Conservation (phyloP, 805 yeast species). For the Teunomyces aglyptinius region DNA sequence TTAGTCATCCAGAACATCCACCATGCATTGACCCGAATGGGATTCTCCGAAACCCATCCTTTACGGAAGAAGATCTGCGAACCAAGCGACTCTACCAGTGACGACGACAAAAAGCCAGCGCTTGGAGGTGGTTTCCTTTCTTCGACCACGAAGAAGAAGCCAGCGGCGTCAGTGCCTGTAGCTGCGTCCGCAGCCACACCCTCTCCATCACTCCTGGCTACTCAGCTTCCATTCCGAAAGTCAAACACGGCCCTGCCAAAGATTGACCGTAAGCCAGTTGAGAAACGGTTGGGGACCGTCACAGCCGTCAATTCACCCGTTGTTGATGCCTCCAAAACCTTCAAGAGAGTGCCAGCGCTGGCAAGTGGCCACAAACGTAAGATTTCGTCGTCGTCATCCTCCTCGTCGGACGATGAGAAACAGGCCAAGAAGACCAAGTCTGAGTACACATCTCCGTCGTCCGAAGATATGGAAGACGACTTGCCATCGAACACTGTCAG, state of each 20-base stretch:
- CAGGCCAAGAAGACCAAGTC: conserved; percentile 13
- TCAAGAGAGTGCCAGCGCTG: conserved; percentile 1
- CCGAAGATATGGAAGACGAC: conserved; percentile 15
- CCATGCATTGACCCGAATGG: conserved; percentile 40
- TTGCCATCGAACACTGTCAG: conserved; percentile 6
- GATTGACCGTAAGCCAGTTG: conserved; percentile 6
- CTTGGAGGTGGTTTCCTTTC: conserved; percentile 27
- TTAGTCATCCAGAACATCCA: conserved; percentile 33
- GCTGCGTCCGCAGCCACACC: conserved; percentile 4
- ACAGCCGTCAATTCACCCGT: conserved; percentile 14
- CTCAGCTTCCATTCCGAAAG: conserved; percentile 10
- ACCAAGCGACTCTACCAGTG: conserved; percentile 15
- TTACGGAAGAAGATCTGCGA: conserved; percentile 31
- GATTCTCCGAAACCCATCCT: conserved; percentile 44
- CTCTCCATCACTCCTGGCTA: background rate
- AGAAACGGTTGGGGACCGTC: conserved; percentile 7
- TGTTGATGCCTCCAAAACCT: conserved; percentile 4
- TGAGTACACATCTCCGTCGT: conserved; percentile 37
- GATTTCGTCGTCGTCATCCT: conserved; percentile 16
- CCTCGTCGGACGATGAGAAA: conserved; percentile 22
- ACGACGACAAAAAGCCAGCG: conserved; percentile 27
- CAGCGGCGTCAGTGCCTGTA: conserved; percentile 6
- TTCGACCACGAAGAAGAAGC: conserved; percentile 14
- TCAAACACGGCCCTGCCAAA: conserved; percentile 23
- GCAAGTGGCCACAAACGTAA: conserved; percentile 8